Evolutionary conservation across 306 rosid species (phyloP).

Genomic region (Lathyrus oleraceus): DNA sequence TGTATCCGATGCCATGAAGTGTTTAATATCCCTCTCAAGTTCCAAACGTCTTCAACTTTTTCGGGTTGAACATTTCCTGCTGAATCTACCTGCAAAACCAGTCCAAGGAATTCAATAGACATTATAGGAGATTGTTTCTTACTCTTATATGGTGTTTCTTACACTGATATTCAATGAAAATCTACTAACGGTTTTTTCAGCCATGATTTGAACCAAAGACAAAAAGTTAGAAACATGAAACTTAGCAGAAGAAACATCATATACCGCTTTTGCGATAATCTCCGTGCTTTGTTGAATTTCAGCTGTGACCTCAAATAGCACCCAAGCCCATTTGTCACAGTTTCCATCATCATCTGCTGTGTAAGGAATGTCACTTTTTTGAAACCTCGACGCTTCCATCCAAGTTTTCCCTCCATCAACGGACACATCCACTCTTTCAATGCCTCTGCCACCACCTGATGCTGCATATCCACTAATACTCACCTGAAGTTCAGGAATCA

Average conservation of each 20-base stretch:
- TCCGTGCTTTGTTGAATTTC: conserved; percentile 59
- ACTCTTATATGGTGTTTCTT: neutral
- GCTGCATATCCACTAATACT: conserved; percentile 82
- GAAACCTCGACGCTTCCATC: conserved; percentile 76
- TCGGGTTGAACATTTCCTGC: conserved; percentile 86
- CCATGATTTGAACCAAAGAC: too few species aligned
- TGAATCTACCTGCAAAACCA: conserved; percentile 64
- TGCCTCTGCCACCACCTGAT: conserved; percentile 93
- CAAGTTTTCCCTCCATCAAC: conserved; percentile 84
- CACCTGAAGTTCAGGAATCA: conserved; percentile 54
- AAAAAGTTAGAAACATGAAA: conserved; percentile 18
- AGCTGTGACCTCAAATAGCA: conserved; percentile 64
- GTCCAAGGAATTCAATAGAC: neutral
- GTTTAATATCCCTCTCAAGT: conserved; percentile 82
- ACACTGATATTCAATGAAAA: neutral
- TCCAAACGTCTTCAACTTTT: conserved; percentile 75
- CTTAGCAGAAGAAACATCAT: conserved; percentile 25
- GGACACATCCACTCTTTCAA: conserved; percentile 90
- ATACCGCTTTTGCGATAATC: conserved; percentile 89
- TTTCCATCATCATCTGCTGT: conserved; percentile 49
- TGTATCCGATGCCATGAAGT: conserved; percentile 82
- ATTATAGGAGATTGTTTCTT: neutral
- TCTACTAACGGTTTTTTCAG: too few species aligned
- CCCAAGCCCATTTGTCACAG: conserved; percentile 99
- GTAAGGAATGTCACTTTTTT: conserved; percentile 60